Base-by-base conservation (phyloP, 2,329 filamentous ascomycete genomes). In the Ophiostoma quercus region DNA sequence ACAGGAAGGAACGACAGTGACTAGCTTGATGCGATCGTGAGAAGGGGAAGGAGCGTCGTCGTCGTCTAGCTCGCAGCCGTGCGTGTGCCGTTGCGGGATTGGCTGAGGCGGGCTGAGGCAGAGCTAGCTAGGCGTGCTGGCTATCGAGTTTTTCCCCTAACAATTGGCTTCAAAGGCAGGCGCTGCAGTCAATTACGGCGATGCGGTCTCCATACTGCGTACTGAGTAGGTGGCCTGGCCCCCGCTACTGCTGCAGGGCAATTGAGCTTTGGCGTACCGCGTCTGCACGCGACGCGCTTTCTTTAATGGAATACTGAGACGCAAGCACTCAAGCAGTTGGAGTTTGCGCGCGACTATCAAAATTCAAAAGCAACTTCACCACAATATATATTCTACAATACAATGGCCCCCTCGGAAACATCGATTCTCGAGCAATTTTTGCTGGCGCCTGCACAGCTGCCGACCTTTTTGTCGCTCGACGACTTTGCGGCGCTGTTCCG, bases 341-440 rank as follows among this genome's bases (percentile, higher is more conserved):
- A 34, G 25, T 34, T 34, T 34, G 34, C 25, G 25, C 25, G 25
- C 25, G 25, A 29, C 25, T 29, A 29, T 29, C 25, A 29, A 29
- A 29, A 29, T 29, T 29, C 25, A 29, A 29, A 29, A 29, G 25
- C 25, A 29, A 29, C 34, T 34, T 34, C 29, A 29, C 25, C 2
- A 16, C 62, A 39, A 14, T 16, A 22, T 14, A 9, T 25, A 25
- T 29, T 14, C 12, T 14, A 34, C 39, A 32, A n/a, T 2, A 43
- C 22, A 5, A 32, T 68, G 39, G 29, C 51, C 8, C 57, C 68
- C 7, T 34, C 37, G 63, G 93, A 96, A 80, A 83, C 86, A 70
- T 85, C 87, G 37, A 91, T 96, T 73, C 85, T 96, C 68, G 84
- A 84, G 75, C 89, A 90, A 79, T 96, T 94, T 78, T 87, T 96